Conservation (phyloP, 2,329 filamentous ascomycete species). For the Davidsoniella virescens region DNA sequence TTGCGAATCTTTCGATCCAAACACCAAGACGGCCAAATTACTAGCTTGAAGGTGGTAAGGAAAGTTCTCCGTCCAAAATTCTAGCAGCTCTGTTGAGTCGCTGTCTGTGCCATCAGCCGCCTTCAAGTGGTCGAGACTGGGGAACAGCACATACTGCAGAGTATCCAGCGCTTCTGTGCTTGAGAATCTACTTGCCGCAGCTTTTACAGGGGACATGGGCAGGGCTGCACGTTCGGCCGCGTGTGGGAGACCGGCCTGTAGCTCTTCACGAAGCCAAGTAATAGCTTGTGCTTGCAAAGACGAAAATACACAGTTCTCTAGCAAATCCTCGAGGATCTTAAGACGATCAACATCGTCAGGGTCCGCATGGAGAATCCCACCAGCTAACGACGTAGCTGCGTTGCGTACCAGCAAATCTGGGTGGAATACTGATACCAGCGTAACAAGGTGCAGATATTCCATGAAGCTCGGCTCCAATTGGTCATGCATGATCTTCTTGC, state of each 20-base stretch:
- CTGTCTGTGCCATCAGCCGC: constrained; percentile 18
- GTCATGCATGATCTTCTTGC: constrained; percentile 26
- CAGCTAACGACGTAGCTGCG: constrained; percentile 36
- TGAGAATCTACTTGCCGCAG: constrained; percentile 27
- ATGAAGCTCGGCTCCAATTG: constrained; percentile 31
- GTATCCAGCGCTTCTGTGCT: constrained; percentile 39
- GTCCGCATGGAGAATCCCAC: constrained; percentile 38
- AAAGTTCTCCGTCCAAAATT: constrained; percentile 36
- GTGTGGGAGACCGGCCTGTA: constrained; percentile 24
- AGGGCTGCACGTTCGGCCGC: constrained; percentile 20
- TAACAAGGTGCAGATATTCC: constrained; percentile 43
- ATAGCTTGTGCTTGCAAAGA: constrained; percentile 46
- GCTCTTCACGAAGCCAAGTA: constrained; percentile 47
- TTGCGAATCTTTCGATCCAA: constrained; percentile 25
- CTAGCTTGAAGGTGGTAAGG: constrained; percentile 42
- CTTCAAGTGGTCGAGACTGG: constrained; percentile 32
- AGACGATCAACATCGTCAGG: constrained; percentile 42
- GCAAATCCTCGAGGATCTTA: constrained; percentile 45
- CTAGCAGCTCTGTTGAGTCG: constrained; percentile 26
- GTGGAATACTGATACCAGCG: constrained; percentile 41
- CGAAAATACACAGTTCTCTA: constrained; percentile 49
- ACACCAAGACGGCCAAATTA: constrained; percentile 36
- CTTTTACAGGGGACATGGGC: constrained; percentile 12
- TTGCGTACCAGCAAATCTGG: constrained; percentile 37
- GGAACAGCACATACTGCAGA: constrained; percentile 46